Percentiles rank a stretch among this genome's conserved stretches.
Evolutionary conservation across 1,139 yeast genomes (phyloP).

Genomic region (Petasospora fabianii): DNA sequence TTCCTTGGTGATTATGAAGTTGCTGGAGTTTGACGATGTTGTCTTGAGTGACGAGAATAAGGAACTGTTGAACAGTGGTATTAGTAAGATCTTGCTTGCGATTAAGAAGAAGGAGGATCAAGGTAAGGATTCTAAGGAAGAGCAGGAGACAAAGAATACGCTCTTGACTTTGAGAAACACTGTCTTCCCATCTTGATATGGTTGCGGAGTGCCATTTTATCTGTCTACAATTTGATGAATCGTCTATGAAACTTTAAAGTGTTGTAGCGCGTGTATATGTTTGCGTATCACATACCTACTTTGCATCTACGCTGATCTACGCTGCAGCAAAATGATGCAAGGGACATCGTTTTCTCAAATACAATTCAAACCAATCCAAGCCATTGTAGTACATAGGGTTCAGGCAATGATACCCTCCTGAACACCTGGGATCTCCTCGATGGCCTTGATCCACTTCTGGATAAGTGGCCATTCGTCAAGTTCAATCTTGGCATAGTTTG

Average conservation of each 20-base stretch:
- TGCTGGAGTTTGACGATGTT: slow-evolving; percentile 27
- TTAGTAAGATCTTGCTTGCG: slow-evolving; percentile 24
- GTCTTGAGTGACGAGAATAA: slow-evolving; percentile 17
- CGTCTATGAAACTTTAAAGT: too few relatives aligned
- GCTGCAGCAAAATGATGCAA: too few relatives aligned
- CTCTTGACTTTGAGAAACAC: slow-evolving; percentile 23
- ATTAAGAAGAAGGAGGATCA: slow-evolving; percentile 27
- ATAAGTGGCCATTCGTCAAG: slow-evolving; percentile 42
- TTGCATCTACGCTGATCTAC: too few relatives aligned
- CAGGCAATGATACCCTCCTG: slow-evolving; percentile 6
- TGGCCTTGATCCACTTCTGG: slow-evolving; percentile 41
- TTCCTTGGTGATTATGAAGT: slow-evolving; percentile 24
- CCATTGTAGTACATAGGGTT: not conserved
- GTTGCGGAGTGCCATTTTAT: not conserved
- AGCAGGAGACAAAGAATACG: slow-evolving; percentile 25
- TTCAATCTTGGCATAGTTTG: slow-evolving; percentile 34
- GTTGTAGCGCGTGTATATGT: too few relatives aligned
- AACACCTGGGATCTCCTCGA: slow-evolving; percentile 35
- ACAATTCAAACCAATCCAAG: too few relatives aligned
- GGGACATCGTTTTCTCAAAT: too few relatives aligned
- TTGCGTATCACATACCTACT: too few relatives aligned
- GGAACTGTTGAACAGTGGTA: slow-evolving; percentile 21
- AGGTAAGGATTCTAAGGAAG: slow-evolving; percentile 27
- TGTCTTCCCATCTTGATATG: slow-evolving; percentile 13
- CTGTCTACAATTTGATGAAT: not conserved